Conservation (phyloP, 176 grass and related monocot species). For the Oryza punctata region DNA sequence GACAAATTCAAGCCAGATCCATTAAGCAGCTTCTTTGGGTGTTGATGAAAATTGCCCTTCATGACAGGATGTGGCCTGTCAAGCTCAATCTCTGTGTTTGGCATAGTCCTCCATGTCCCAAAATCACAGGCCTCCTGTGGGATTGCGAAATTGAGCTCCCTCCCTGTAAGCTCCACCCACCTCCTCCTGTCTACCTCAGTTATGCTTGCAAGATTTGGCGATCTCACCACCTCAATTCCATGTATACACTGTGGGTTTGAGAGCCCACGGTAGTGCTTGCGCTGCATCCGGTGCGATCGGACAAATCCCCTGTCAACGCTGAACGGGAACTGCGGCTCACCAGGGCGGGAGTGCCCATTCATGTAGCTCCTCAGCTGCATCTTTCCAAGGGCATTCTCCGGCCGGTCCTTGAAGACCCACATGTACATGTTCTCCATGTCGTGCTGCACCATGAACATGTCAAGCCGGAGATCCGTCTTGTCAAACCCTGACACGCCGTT, state of each 20-base stretch:
- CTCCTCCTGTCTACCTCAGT: slow-evolving; percentile 80
- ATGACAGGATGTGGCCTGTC: slow-evolving; percentile 56
- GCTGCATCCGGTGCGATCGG: slow-evolving; percentile 95
- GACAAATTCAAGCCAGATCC: slow-evolving; percentile 82
- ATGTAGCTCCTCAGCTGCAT: slow-evolving; percentile 99
- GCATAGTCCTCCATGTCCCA: slow-evolving; percentile 86
- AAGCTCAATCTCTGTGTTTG: slow-evolving; percentile 74
- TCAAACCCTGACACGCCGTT: slow-evolving; percentile 65
- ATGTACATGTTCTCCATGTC: slow-evolving; percentile 99
- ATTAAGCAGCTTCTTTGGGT: slow-evolving; percentile 71
- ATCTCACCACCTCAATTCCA: slow-evolving; percentile 83
- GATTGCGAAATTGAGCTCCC: slow-evolving; percentile 83
- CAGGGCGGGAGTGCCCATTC: slow-evolving; percentile 86
- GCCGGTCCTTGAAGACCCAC: slow-evolving; percentile 98
- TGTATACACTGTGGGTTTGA: slow-evolving; percentile 98
- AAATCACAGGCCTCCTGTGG: slow-evolving; percentile 88
- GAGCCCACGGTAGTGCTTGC: slow-evolving; percentile 92
- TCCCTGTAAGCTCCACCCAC: slow-evolving; percentile 89
- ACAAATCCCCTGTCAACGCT: slow-evolving; percentile 84
- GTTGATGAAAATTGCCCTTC: slow-evolving; percentile 50
- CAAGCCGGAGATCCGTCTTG: slow-evolving; percentile 77
- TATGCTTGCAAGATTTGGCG: slow-evolving; percentile 65
- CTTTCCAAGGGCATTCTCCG: slow-evolving; percentile 93
- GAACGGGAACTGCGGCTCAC: slow-evolving; percentile 91
- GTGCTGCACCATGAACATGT: slow-evolving; percentile 96